phyloP scores from a whole-genome alignment of 257 asterid genomes.

The Solanum gandarillasii region DNA sequence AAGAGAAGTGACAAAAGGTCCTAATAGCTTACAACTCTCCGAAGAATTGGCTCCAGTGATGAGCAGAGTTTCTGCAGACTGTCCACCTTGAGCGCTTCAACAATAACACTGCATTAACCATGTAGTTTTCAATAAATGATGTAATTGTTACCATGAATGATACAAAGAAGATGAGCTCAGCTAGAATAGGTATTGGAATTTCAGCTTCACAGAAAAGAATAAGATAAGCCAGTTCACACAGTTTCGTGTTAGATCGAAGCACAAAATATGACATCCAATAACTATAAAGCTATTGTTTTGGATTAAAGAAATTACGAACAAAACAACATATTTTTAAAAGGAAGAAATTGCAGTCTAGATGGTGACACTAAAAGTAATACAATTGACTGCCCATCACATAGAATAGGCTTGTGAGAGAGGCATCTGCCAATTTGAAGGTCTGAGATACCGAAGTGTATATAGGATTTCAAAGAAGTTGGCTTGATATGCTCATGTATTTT shows the following conservation, averaged over 20 bases:
- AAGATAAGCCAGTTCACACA: background rate
- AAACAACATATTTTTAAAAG: background rate
- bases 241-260: background rate
- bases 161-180: background rate
- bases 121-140: background rate
- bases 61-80: slow-evolving; percentile 95
- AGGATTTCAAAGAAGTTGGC: background rate
- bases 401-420: background rate
- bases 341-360: background rate
- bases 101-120: slow-evolving; percentile 75
- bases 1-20: background rate
- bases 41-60: slow-evolving; percentile 87
- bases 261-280: background rate
- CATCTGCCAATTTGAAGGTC: background rate
- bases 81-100: slow-evolving; percentile 90
- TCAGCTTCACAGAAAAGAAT: background rate
- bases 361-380: background rate
- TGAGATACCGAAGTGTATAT: background rate
- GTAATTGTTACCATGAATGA: background rate
- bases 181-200: background rate
- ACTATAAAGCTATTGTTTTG: background rate
- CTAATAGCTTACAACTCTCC: slow-evolving; percentile 75
- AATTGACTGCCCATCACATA: background rate
- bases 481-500: background rate
- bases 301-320: background rate